Evolutionary conservation across 352 stramenopile genomes (phyloP).

Genomic region (Phytophthora cryptogea): DNA sequence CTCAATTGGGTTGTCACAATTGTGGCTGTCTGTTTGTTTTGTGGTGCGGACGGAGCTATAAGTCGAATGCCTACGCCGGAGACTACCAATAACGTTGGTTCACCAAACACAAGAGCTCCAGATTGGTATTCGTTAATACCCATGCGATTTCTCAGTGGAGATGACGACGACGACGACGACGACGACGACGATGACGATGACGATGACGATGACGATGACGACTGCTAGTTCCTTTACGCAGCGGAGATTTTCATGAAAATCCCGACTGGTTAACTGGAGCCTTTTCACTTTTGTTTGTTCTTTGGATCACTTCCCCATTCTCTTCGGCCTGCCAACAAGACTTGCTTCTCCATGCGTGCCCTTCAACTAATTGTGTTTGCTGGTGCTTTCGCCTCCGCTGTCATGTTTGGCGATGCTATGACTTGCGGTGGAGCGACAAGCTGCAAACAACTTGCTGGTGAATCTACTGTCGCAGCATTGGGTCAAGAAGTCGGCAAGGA

Average conservation of each 20-base stretch:
- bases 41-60: not conserved
- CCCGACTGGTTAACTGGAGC: not conserved
- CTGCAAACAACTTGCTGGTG: not conserved
- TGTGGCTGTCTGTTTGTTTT: not conserved
- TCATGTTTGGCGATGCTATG: not conserved
- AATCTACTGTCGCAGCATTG: not conserved
- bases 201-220: not conserved
- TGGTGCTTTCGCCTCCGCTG: not conserved
- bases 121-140: not conserved
- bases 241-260: not conserved
- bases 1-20: not conserved
- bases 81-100: not conserved
- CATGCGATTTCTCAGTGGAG: not conserved
- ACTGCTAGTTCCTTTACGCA: not conserved
- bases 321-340: conserved; percentile 1
- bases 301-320: not conserved
- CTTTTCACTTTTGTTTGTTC: not conserved
- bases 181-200: not conserved
- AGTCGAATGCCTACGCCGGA: not conserved
- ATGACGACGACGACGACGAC: not conserved
- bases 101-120: not conserved
- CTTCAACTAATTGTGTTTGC: conserved; percentile 1
- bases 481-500: not conserved
- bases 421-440: not conserved
- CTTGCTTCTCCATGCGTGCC: conserved; percentile 4